phyloP scores from a whole-genome alignment of 208 protist species.

The Trichomonas tenax region DNA sequence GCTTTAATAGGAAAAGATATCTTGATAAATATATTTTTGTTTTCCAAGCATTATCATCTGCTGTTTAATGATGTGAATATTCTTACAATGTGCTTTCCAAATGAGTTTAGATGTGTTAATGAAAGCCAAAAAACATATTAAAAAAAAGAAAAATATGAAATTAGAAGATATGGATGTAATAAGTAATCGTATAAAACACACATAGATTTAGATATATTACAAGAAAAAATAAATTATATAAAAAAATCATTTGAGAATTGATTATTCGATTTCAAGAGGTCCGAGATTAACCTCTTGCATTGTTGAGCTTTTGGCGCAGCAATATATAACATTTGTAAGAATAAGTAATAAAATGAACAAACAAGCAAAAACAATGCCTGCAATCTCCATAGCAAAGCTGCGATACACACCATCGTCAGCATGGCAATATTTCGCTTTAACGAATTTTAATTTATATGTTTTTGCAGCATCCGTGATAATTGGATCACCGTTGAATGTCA shows the following conservation, averaged over 20 bases:
- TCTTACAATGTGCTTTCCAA: no score
- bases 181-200: neutral
- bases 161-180: no score
- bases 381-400: neutral
- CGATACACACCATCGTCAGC: neutral
- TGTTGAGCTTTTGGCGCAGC: neutral
- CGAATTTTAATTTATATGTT: neutral
- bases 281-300: neutral
- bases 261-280: neutral
- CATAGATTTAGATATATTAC: neutral
- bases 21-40: no score
- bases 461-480: neutral
- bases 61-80: no score
- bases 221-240: neutral
- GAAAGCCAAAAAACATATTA: no score
- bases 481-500: neutral
- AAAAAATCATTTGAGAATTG: neutral
- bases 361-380: neutral
- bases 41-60: no score
- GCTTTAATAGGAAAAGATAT: no score
- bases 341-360: neutral
- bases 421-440: neutral
- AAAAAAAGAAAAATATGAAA: no score
- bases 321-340: neutral
- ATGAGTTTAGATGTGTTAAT: no score